Base-by-base conservation (phyloP, 108 stramenopile genomes). In the Fragilaria crotonensis region DNA sequence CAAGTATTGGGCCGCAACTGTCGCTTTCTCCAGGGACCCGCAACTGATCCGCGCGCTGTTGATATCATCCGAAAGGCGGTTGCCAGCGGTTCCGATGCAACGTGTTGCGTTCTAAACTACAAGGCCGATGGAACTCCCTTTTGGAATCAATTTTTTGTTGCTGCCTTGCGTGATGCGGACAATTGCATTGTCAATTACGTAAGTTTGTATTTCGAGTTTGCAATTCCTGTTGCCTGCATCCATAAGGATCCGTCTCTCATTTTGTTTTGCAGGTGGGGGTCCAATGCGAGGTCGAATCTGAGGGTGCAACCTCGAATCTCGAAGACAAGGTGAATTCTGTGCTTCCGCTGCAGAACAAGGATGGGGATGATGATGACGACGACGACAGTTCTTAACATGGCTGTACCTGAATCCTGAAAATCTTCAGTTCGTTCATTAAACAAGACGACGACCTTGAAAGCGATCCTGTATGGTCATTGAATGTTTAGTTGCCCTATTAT, bases 1-100 rank as follows among this genome's bases (percentile, higher is more conserved):
- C 90, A 98, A 62, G 90, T 98, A 11, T 72, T 99, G 17, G 97
- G 97, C n/a, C 80, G 95, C 25, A 99, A 99, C 71, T 99, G 97
- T 72, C 84, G 97, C 30, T 97, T 99, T 65, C 70, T 97, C 17
- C 96, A 97, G 71, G 96, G 96, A 5, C 81, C 87, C 19, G 85
- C 88, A 25, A 98, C 99, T 27, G 95, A 98, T 75, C 90, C 89
- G 4, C 80, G 74, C 58, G 70, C 94, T 53, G 96, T 99, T 3
- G 95, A 91, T 59, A 74, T 95, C 32, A 76, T 92, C 49, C 79
- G 87, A 5, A 76, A 80, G 59, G 88, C 94, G 14, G 73, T 93
- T 36, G 78, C 71, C 11, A 87, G 78, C 53, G 89, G 89, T 17
- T 71, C 89, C 31, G 84, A 98, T 65, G 88, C 87, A 21, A 93